Evolutionary conservation across 2,329 filamentous ascomycete genomes (phyloP).

Genomic region (Pseudocercospora cruenta): DNA sequence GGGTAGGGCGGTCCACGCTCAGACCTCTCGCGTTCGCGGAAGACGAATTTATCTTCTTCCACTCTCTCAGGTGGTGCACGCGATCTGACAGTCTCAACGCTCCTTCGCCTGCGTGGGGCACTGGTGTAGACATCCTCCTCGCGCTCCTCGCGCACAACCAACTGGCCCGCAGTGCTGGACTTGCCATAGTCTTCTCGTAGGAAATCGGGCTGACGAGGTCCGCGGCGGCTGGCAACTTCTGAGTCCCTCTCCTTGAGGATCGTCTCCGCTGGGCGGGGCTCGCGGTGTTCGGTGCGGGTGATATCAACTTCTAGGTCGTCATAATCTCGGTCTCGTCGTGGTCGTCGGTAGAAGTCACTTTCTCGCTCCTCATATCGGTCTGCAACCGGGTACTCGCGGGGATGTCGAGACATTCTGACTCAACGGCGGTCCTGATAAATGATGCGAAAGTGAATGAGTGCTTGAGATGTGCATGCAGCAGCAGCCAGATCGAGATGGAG

Average conservation of each 20-base stretch:
- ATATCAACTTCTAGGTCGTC: conserved; percentile 57
- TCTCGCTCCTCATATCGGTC: conserved; percentile 55
- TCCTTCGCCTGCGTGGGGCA: conserved; percentile 33
- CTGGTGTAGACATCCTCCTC: conserved; percentile 39
- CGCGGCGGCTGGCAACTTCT: conserved; percentile 40
- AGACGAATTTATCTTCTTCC: conserved; percentile 48
- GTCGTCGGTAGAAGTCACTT: conserved; percentile 43
- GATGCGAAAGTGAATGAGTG: conserved; percentile 11
- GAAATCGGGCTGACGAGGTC: conserved; percentile 53
- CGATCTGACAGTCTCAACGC: conserved; percentile 34
- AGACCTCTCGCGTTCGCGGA: conserved; percentile 36
- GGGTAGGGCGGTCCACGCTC: conserved; percentile 33
- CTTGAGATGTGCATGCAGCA: conserved; percentile 7
- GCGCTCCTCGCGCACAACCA: conserved; percentile 52
- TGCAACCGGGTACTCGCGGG: conserved; percentile 33
- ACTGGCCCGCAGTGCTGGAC: conserved; percentile 44
- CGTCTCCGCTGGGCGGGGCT: conserved; percentile 32
- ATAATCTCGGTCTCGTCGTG: conserved; percentile 48
- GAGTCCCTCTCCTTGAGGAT: conserved; percentile 39
- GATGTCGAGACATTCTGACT: conserved; percentile 36
- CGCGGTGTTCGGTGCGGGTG: conserved; percentile 34
- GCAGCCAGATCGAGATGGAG: conserved; percentile 3
- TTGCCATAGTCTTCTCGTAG: conserved; percentile 55
- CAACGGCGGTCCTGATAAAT: conserved; percentile 12
- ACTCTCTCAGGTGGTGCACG: conserved; percentile 41